These are phyloP conservation scores for Tuber umbilicatum DNA, from an alignment of 495 filamentous ascomycete genomes.

Conservation along the genomic window DNA sequence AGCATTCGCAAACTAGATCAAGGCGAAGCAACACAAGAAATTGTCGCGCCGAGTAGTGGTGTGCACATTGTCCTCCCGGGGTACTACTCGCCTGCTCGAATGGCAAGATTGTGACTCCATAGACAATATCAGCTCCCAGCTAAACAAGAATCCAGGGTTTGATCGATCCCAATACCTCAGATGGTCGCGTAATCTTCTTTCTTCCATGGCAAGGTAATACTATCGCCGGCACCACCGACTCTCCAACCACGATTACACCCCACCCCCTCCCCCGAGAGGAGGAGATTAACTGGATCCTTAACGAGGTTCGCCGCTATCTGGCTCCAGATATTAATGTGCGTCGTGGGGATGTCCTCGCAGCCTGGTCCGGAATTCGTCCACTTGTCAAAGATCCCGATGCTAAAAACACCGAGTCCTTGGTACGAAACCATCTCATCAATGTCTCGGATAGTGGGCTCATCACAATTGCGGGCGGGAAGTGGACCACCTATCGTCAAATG, in stretches of 20 bases:
- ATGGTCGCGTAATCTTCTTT: slow-evolving; percentile 98
- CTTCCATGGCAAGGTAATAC: slow-evolving; percentile 99
- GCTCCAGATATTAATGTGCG: slow-evolving; percentile 90
- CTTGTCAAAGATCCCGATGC: slow-evolving; percentile 91
- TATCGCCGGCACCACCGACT: slow-evolving; percentile 94
- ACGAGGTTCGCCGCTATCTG: slow-evolving; percentile 81
- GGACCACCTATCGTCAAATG: slow-evolving; percentile 99
- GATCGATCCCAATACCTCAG: slow-evolving; percentile 89
- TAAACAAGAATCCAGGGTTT: slow-evolving; percentile 50
- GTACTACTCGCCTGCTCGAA: slow-evolving; percentile 88
- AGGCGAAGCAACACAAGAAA: slow-evolving; percentile 44
- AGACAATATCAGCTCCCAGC: background rate
- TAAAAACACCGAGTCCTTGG: slow-evolving; percentile 86
- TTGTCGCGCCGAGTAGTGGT: slow-evolving; percentile 88
- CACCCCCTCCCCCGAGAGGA: slow-evolving; percentile 85
- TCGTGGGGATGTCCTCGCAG: slow-evolving; percentile 87
- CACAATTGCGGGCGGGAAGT: slow-evolving; percentile 95
- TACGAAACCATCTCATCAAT: slow-evolving; percentile 90
- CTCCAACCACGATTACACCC: slow-evolving; percentile 68
- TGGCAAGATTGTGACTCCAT: slow-evolving; percentile 46
- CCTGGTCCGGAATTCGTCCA: slow-evolving; percentile 91
- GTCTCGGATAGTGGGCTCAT: slow-evolving; percentile 78
- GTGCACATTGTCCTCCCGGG: slow-evolving; percentile 93
- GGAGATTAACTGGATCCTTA: slow-evolving; percentile 94
- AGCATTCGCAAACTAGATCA: slow-evolving; percentile 82